Evolutionary conservation across 2,329 filamentous ascomycete species (phyloP).

Genomic region (Stemphylium lycopersici): DNA sequence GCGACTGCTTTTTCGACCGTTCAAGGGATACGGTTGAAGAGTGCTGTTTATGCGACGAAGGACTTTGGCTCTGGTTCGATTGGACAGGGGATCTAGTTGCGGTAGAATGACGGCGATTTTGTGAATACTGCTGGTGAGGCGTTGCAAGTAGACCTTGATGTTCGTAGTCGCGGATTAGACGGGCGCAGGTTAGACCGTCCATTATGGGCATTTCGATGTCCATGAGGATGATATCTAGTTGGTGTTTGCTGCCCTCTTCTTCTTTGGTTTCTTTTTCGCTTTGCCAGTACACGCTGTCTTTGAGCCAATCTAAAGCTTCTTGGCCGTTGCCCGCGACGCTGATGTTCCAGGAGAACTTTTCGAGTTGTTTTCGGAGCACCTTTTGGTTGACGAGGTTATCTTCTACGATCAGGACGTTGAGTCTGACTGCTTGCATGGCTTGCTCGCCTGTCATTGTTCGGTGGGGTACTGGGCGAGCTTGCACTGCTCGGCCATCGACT

Average conservation of each 20-base stretch:
- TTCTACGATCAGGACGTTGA: constrained; percentile 43
- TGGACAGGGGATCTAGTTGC: constrained; percentile 3
- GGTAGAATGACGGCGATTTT: not conserved
- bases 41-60: not conserved
- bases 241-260: constrained; percentile 2
- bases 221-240: constrained; percentile 38
- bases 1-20: not conserved
- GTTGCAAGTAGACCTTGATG: constrained; percentile 24
- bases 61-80: not conserved
- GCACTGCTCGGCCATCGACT: not conserved
- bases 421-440: constrained; percentile 25
- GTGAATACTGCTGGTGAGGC: not conserved
- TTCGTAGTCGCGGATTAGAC: constrained; percentile 37
- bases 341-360: constrained; percentile 45
- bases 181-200: constrained; percentile 42
- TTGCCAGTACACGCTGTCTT: constrained; percentile 35
- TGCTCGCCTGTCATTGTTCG: constrained; percentile 25
- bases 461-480: constrained; percentile 10
- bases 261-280: not conserved
- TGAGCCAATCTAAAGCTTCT: constrained; percentile 48
- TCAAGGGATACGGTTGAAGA: not conserved
- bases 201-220: constrained; percentile 47
- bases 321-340: constrained; percentile 47
- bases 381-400: constrained; percentile 53
- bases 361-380: constrained; percentile 49